Base-by-base conservation (phyloP, 208 protist species). In the Leishmania tarentolae region DNA sequence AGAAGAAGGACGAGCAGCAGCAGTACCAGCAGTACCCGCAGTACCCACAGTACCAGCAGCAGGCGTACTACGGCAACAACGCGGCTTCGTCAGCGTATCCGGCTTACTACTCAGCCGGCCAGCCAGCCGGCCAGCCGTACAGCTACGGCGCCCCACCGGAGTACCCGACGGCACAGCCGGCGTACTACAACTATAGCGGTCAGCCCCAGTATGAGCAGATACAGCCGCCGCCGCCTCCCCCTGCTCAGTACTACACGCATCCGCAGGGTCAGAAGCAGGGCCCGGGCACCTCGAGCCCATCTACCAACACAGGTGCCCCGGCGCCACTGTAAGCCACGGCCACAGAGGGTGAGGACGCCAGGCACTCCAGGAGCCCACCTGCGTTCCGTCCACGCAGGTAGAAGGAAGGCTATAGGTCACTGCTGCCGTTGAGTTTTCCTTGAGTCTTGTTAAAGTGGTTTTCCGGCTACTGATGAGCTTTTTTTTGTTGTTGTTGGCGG, bases 161-260 rank as follows among this genome's bases (percentile, higher is more conserved):
- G 75, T 84, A 84, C 59, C 75, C 81, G 47, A 57, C 72, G 44
- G 75, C 81, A 70, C 81, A 84, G 50, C 81, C 81, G 19, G 81
- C 70, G 15, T 84, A 84, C 76, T 77, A 84, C 81, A 84, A 84
- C 81, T 84, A 84, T 70, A 81, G 76, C 71, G 81, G 81, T 28
- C 11, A 63, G 9, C 76, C 81, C 57, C 40, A 31, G 31, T 46
- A 77, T 31, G 76, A 28, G 35, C 81, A 84, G 40, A 50, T 15
- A 47, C 47, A 19, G 0, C 35, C 4, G 42, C n/a, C 42, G 31
- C 50, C 8, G 35, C 72, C 72, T 13, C 72, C 44, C 11, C 35
- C n/a, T 53, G 59, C 53, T 35, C 71, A 79, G 59, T 63, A 76
- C 19, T 78, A 79, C 61, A 31, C 75, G 1, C 75, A 46, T 56